Evolutionary conservation across 257 asterid genomes (phyloP).

Genomic region (Handroanthus guayacan): DNA sequence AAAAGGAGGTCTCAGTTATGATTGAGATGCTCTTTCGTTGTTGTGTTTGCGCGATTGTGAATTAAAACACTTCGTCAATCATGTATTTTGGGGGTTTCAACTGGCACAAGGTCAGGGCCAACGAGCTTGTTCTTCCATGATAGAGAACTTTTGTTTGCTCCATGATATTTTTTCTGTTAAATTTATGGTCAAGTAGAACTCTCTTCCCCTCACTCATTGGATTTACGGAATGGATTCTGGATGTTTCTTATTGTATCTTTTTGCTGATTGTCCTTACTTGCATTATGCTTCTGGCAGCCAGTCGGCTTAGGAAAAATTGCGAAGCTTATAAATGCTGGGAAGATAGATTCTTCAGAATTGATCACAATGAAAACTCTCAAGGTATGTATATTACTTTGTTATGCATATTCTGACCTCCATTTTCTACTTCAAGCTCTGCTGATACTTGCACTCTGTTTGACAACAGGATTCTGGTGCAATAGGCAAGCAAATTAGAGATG

Average conservation of each 20-base stretch:
- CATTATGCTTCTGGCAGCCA: constrained; percentile 64
- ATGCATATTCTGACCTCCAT: constrained; percentile 15
- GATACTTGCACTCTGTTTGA: constrained; percentile 29
- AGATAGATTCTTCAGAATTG: constrained; percentile 94
- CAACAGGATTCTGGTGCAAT: constrained; percentile 82
- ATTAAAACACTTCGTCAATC: no score
- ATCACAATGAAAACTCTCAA: constrained; percentile 95
- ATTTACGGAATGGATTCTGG: constrained; percentile 1
- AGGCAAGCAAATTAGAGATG: constrained; percentile 91
- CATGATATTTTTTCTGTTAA: no score
- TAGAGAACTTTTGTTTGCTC: no score
- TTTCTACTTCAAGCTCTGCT: constrained; percentile 21
- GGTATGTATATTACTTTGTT: constrained; percentile 45
- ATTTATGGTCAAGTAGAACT: no score
- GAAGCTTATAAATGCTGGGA: constrained; percentile 89
- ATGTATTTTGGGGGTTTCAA: no score
- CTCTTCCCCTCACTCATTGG: constrained; percentile 13
- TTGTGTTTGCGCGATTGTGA: no score
- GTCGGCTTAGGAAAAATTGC: constrained; percentile 94
- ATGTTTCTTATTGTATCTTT: constrained; percentile 13
- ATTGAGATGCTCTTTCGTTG: background rate
- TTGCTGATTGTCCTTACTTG: constrained; percentile 9
- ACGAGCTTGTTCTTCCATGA: background rate
- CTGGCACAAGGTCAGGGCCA: background rate
- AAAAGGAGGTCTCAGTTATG: background rate